Conservation (phyloP, 2,329 filamentous ascomycete species). For the Periglandula ipomoeae region DNA sequence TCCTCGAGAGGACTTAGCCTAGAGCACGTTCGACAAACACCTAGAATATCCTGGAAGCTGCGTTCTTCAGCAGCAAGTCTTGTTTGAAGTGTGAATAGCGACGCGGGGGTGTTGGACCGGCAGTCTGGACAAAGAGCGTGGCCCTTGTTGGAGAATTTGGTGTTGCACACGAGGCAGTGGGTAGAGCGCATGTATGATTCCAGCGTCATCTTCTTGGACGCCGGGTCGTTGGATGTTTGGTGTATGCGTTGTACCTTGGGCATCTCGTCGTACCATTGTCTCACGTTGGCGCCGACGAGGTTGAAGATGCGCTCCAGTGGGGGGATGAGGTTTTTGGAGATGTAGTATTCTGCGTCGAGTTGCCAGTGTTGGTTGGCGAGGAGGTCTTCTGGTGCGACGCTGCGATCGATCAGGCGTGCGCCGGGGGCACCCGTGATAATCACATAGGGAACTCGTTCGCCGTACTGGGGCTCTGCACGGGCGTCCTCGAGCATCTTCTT, state of each 20-base stretch:
- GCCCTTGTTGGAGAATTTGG: slow-evolving; percentile 19
- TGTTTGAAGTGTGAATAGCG: slow-evolving; percentile 54
- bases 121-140: slow-evolving; percentile 50
- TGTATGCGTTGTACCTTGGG: slow-evolving; percentile 73
- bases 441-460: slow-evolving; percentile 90
- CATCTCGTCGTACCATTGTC: slow-evolving; percentile 94
- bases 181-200: slow-evolving; percentile 85
- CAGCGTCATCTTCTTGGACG: slow-evolving; percentile 58
- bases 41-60: slow-evolving; percentile 53
- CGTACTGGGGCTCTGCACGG: slow-evolving; percentile 83
- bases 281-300: slow-evolving; percentile 83
- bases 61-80: slow-evolving; percentile 55
- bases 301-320: slow-evolving; percentile 95
- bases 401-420: slow-evolving; percentile 77
- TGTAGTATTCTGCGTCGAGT: slow-evolving; percentile 94
- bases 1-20: slow-evolving; percentile 63
- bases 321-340: slow-evolving; percentile 88
- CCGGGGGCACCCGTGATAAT: slow-evolving; percentile 84
- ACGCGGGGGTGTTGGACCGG: slow-evolving; percentile 41
- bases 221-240: slow-evolving; percentile 18
- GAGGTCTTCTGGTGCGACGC: slow-evolving; percentile 77
- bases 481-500: slow-evolving; percentile 80
- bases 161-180: slow-evolving; percentile 64
- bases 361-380: slow-evolving; percentile 67
- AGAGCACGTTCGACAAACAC: slow-evolving; percentile 73